Conservation (phyloP, 2,329 filamentous ascomycete genomes). For the Plectosphaerella cucumerina region DNA sequence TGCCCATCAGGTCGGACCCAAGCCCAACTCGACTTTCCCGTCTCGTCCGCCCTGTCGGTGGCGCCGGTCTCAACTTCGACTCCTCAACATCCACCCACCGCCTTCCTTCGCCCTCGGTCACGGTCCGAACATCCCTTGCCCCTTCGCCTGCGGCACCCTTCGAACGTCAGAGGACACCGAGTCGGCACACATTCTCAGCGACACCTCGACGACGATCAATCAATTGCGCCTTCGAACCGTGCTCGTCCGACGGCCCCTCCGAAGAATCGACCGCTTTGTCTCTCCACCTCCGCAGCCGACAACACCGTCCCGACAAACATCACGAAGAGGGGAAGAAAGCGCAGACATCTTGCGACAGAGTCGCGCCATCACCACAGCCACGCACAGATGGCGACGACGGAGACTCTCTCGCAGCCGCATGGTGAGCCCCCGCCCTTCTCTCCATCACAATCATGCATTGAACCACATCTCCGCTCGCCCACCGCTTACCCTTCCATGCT, state of each 20-base stretch:
- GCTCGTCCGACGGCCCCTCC: too few species aligned
- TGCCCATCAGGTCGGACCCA: too few species aligned
- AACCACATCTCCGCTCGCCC: neutral
- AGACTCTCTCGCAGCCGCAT: conserved; percentile 14
- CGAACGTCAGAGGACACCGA: conserved; percentile 1
- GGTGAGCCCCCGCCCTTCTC: conserved; percentile 10
- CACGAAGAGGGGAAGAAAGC: too few species aligned
- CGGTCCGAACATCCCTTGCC: neutral
- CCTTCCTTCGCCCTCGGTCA: neutral
- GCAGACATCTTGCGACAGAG: too few species aligned
- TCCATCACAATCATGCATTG: neutral
- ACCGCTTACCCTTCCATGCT: conserved; percentile 3
- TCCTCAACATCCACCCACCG: conserved; percentile 1
- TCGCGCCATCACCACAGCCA: too few species aligned
- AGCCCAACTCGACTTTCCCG: neutral
- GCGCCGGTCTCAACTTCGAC: neutral
- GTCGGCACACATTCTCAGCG: too few species aligned
- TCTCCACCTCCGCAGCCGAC: too few species aligned
- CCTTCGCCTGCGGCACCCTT: neutral
- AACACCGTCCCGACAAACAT: too few species aligned
- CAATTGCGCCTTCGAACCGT: too few species aligned
- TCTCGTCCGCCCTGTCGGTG: neutral
- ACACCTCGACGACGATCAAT: too few species aligned
- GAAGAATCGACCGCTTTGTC: too few species aligned
- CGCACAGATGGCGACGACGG: conserved; percentile 15